Percentiles rank a stretch among this genome's conserved stretches.
phyloP scores from a whole-genome alignment of 805 yeast species.

The Scheffersomyces amazonensis region DNA sequence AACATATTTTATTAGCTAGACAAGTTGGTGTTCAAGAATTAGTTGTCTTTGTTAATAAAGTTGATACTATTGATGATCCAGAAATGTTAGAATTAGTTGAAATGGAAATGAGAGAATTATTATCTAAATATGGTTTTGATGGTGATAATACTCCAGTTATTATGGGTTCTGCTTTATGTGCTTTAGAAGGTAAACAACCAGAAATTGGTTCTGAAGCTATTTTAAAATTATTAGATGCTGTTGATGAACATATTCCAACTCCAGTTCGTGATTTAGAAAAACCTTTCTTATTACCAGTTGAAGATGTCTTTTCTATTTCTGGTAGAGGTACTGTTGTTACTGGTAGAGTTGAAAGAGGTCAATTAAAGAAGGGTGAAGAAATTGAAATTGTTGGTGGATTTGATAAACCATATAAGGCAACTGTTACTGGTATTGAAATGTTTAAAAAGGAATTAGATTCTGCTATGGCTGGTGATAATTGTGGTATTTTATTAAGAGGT shows the following conservation, averaged over 20 bases:
- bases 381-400: constrained; percentile 93
- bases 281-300: constrained; percentile 96
- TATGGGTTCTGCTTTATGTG: constrained; percentile 98
- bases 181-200: constrained; percentile 82
- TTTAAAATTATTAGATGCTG: constrained; percentile 79
- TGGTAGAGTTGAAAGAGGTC: constrained; percentile 99
- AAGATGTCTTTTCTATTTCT: constrained; percentile 95
- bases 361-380: constrained; percentile 97
- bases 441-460: constrained; percentile 97
- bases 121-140: constrained; percentile 89
- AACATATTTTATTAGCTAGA: constrained; percentile 96
- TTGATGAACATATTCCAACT: constrained; percentile 93
- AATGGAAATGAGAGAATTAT: constrained; percentile 99
- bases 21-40: constrained; percentile 98
- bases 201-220: constrained; percentile 91
- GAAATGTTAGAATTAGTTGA: constrained; percentile 99
- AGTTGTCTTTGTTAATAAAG: constrained; percentile 97
- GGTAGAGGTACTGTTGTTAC: constrained; percentile 99
- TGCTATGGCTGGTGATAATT: constrained; percentile 99
- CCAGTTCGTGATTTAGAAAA: constrained; percentile 95
- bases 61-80: constrained; percentile 96
- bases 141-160: constrained; percentile 98
- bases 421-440: constrained; percentile 98
- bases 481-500: constrained; percentile 97
- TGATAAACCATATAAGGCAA: constrained; percentile 83